Conservation (phyloP, 345 rosid genomes). For the Citrus glauca region DNA sequence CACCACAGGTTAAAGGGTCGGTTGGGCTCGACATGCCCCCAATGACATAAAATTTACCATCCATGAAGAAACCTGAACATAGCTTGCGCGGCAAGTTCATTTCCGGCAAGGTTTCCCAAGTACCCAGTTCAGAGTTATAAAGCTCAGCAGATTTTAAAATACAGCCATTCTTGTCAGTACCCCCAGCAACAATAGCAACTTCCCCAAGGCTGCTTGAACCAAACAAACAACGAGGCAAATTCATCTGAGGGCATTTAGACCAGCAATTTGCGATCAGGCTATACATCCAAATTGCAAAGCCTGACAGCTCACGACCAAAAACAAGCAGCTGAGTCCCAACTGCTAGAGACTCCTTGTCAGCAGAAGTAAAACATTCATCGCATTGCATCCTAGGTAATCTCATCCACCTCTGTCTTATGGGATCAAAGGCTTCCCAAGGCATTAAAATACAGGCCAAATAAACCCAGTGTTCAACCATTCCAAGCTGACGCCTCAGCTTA, state of each 20-base stretch:
- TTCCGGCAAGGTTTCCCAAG: constrained; percentile 33
- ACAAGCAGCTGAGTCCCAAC: constrained; percentile 44
- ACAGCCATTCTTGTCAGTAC: constrained; percentile 31
- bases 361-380: constrained; percentile 40
- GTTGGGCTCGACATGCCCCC: constrained; percentile 39
- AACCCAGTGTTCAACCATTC: constrained; percentile 42
- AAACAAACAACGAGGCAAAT: constrained; percentile 37
- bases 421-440: constrained; percentile 50
- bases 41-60: constrained; percentile 39
- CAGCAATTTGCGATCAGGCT: constrained; percentile 25
- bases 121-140: constrained; percentile 30
- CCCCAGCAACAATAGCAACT: constrained; percentile 43
- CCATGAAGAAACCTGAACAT: constrained; percentile 47
- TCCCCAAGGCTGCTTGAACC: constrained; percentile 43
- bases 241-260: constrained; percentile 36
- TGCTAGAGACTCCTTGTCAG: constrained; percentile 49
- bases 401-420: constrained; percentile 37
- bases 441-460: constrained; percentile 34
- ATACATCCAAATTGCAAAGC: constrained; percentile 39
- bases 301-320: constrained; percentile 41
- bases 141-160: constrained; percentile 38
- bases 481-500: constrained; percentile 29
- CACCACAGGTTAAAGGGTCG: constrained; percentile 33
- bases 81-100: constrained; percentile 39
- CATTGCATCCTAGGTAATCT: constrained; percentile 38